A percentile compares a stretch with the other conserved stretches of the same genome.
Evolutionary conservation across 2,329 filamentous ascomycete species (phyloP).

Genomic region (Trichophyton mentagrophytes): DNA sequence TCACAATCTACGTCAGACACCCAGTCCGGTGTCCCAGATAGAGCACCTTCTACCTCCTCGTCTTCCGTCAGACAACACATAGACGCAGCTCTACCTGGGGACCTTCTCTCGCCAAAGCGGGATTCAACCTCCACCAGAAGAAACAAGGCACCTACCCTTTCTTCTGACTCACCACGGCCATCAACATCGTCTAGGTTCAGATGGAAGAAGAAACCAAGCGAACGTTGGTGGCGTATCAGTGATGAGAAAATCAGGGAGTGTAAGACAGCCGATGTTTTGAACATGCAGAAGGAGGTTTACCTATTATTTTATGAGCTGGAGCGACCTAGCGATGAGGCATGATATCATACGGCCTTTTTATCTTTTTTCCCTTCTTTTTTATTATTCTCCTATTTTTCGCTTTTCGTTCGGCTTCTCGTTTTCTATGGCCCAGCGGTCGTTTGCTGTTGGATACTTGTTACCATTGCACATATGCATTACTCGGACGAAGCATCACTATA

Average conservation of each 20-base stretch:
- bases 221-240: slow-evolving; percentile 95
- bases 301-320: slow-evolving; percentile 91
- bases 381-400: no score
- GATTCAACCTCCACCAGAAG: slow-evolving; percentile 13
- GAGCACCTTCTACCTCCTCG: neutral
- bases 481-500: neutral
- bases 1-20: neutral
- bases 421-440: neutral
- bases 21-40: neutral
- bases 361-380: neutral
- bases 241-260: slow-evolving; percentile 94
- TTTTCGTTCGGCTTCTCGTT: neutral
- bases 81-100: slow-evolving; percentile 17
- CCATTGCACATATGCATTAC: neutral
- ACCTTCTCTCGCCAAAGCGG: slow-evolving; percentile 24
- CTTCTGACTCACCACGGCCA: neutral
- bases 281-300: slow-evolving; percentile 94
- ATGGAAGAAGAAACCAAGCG: slow-evolving; percentile 48
- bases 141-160: neutral
- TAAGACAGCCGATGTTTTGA: slow-evolving; percentile 78
- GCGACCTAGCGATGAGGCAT: slow-evolving; percentile 22
- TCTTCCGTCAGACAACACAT: neutral
- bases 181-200: slow-evolving; percentile 10
- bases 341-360: neutral
- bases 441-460: neutral